phyloP scores from a whole-genome alignment of 495 filamentous ascomycete species.

The Amniculicola lignicola region DNA sequence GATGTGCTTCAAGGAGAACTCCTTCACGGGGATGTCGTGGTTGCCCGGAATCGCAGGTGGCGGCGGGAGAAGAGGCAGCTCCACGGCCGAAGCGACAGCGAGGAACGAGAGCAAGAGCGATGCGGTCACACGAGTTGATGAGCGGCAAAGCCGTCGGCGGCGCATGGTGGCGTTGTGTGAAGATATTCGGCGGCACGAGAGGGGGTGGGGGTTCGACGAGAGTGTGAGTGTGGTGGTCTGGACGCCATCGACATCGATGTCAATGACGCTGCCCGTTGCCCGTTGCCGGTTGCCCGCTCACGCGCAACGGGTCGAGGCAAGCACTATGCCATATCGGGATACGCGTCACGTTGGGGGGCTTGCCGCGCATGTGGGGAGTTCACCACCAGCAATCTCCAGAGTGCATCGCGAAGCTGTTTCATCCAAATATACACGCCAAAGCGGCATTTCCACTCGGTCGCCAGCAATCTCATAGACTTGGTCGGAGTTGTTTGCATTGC shows the following conservation, averaged over 20 bases:
- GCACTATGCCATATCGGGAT: no score
- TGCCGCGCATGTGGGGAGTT: no score
- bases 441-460: no score
- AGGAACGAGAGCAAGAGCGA: slow-evolving; percentile 62
- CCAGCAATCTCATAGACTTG: no score
- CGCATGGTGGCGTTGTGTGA: slow-evolving; percentile 22
- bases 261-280: neutral
- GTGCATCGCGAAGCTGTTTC: no score
- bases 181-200: no score
- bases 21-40: slow-evolving; percentile 1
- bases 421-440: no score
- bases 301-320: neutral
- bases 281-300: neutral
- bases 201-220: no score
- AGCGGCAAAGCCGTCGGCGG: slow-evolving; percentile 30
- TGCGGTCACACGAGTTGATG: slow-evolving; percentile 57
- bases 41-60: slow-evolving; percentile 1
- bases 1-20: slow-evolving; percentile 66
- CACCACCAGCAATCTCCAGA: no score
- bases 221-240: no score
- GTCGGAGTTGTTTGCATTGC: no score
- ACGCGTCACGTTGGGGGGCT: neutral
- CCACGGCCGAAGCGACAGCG: slow-evolving; percentile 47
- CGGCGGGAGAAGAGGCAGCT: slow-evolving; percentile 29
- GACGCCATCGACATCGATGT: no score